Conservation (phyloP, 495 filamentous ascomycete species). For the Niebla homalea region DNA sequence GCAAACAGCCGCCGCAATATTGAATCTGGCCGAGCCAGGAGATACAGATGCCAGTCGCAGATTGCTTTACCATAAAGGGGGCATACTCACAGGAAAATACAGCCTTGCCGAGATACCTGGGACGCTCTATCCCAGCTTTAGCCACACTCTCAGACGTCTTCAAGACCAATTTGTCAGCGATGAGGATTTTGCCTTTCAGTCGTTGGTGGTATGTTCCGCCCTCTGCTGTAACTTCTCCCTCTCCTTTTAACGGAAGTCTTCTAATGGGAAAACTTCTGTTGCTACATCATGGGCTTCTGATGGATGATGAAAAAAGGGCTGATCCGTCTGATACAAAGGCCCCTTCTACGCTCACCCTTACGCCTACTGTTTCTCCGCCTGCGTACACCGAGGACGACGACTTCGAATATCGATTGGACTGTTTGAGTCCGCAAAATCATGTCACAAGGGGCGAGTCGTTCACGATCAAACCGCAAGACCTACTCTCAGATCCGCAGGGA, state of each 20-base stretch:
- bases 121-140: constrained; percentile 33
- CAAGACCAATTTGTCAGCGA: constrained; percentile 10
- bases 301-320: too few species aligned
- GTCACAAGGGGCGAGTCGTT: constrained; percentile 11
- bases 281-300: too few species aligned
- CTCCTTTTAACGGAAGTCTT: too few species aligned
- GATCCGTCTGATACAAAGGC: constrained; percentile 13
- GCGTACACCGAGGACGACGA: constrained; percentile 29
- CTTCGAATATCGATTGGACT: constrained; percentile 32
- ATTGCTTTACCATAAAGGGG: constrained; percentile 8
- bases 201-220: constrained; percentile 25
- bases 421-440: constrained; percentile 20
- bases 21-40: constrained; percentile 11
- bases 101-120: constrained; percentile 52
- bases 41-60: constrained; percentile 11
- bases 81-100: constrained; percentile 7
- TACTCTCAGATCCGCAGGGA: neutral
- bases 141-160: constrained; percentile 11
- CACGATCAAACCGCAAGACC: constrained; percentile 17
- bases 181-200: constrained; percentile 37
- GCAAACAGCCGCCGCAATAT: constrained; percentile 9
- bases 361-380: constrained; percentile 27
- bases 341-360: constrained; percentile 18
- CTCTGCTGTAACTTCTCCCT: too few species aligned
- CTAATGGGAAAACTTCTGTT: too few species aligned